Evolutionary conservation across 2,329 filamentous ascomycete genomes (phyloP).

Genomic region (Leptodontidium sp.): DNA sequence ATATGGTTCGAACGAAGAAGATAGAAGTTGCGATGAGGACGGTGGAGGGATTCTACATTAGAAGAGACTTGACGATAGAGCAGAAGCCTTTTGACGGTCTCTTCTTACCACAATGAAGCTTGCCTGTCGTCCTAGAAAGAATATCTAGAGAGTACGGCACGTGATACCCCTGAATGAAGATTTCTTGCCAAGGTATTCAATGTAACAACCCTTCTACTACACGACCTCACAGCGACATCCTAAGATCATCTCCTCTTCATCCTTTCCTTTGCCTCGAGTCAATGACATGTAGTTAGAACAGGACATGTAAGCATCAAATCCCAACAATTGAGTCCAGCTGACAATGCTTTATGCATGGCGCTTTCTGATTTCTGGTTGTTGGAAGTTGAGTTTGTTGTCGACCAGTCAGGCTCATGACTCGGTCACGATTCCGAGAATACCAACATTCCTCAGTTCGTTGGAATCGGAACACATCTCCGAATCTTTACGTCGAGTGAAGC

Average conservation of each 20-base stretch:
- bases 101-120: not conserved
- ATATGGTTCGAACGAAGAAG: conserved; percentile 30
- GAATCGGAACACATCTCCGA: not conserved
- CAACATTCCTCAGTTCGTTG: not conserved
- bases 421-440: not conserved
- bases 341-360: not conserved
- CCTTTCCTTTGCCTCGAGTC: not conserved
- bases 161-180: not conserved
- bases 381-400: not conserved
- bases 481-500: not conserved
- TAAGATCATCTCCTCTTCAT: not conserved
- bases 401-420: not conserved
- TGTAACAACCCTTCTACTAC: not conserved
- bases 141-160: not conserved
- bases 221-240: not conserved
- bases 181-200: not conserved
- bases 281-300: not conserved
- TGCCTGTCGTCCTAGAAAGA: not conserved
- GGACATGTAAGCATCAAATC: not conserved
- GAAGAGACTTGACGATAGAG: not conserved
- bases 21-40: not conserved
- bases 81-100: not conserved
- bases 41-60: not conserved
- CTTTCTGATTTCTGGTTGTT: not conserved
- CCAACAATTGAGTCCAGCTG: not conserved